Percentiles rank a stretch among this genome's conserved stretches.
Evolutionary conservation across 1,139 yeast species (phyloP).

Genomic region (Scheffersomyces insectosa): DNA sequence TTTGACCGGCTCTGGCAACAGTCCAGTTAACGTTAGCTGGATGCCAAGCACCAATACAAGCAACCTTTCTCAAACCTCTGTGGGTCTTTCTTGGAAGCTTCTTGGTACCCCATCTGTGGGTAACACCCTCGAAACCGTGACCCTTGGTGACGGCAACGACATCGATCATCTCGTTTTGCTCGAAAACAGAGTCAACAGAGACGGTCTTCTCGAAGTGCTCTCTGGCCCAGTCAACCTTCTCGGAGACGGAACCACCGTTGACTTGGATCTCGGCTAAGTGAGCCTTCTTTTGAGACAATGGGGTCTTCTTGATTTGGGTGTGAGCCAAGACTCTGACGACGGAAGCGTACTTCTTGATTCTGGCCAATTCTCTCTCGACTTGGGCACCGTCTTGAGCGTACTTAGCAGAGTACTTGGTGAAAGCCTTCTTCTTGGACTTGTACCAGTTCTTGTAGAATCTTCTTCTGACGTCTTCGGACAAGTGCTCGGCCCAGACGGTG

Average conservation of each 20-base stretch:
- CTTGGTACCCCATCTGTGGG: constrained; percentile 99
- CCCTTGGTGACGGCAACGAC: constrained; percentile 99
- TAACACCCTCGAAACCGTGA: constrained; percentile 99
- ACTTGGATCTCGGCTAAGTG: constrained; percentile 99
- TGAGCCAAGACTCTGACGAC: constrained; percentile 99
- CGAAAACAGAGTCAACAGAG: constrained; percentile 91
- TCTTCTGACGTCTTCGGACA: constrained; percentile 98
- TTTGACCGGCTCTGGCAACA: constrained; percentile 99
- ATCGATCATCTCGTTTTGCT: constrained; percentile 98
- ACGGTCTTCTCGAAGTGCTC: constrained; percentile 99
- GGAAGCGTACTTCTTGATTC: constrained; percentile 97
- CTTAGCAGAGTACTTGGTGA: constrained; percentile 99
- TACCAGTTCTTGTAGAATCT: constrained; percentile 99
- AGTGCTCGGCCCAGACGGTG: constrained; percentile 99
- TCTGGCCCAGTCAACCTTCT: constrained; percentile 98
- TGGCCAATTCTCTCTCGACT: constrained; percentile 94
- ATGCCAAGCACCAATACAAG: constrained; percentile 99
- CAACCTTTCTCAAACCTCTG: constrained; percentile 99
- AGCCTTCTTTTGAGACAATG: constrained; percentile 99
- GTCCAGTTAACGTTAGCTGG: constrained; percentile 99
- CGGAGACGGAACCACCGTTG: constrained; percentile 98
- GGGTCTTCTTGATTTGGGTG: constrained; percentile 99
- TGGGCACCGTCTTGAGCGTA: constrained; percentile 90
- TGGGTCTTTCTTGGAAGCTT: constrained; percentile 99
- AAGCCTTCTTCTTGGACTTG: constrained; percentile 99